Conservation (phyloP, 2,329 filamentous ascomycete species). For the Penicillium vulpinum region DNA sequence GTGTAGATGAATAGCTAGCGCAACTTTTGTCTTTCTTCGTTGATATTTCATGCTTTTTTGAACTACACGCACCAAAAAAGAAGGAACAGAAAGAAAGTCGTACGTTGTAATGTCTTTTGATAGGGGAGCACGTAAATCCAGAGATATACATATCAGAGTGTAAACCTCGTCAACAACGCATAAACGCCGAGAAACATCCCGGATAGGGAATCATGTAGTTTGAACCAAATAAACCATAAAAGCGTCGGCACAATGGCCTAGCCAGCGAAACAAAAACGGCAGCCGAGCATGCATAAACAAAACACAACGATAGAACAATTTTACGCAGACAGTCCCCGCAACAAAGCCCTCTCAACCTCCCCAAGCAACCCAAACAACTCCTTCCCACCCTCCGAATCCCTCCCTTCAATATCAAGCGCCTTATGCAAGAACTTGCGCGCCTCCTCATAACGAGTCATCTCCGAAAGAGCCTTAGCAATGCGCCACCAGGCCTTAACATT, state of each 20-base stretch:
- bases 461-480: conserved; percentile 76
- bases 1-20: no score
- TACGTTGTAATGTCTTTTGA: not conserved
- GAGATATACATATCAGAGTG: not conserved
- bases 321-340: conserved; percentile 32
- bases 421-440: conserved; percentile 74
- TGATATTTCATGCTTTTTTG: not conserved
- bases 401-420: conserved; percentile 80
- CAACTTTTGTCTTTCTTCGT: not conserved
- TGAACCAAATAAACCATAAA: not conserved
- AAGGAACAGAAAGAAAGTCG: not conserved
- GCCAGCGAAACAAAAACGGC: not conserved
- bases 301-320: not conserved
- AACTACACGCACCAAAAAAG: not conserved
- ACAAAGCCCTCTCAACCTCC: conserved; percentile 64
- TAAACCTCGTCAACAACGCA: not conserved
- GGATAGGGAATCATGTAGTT: conserved; percentile 4
- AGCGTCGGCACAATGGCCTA: not conserved
- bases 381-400: conserved; percentile 49
- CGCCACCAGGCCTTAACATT: conserved; percentile 97
- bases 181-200: conserved; percentile 2
- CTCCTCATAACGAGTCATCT: conserved; percentile 88
- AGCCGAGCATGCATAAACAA: not conserved
- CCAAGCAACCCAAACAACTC: conserved; percentile 61
- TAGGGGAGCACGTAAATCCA: not conserved